Evolutionary conservation across 148 eudicot genomes (phyloP).

Genomic region (Rhododendron ovatum): DNA sequence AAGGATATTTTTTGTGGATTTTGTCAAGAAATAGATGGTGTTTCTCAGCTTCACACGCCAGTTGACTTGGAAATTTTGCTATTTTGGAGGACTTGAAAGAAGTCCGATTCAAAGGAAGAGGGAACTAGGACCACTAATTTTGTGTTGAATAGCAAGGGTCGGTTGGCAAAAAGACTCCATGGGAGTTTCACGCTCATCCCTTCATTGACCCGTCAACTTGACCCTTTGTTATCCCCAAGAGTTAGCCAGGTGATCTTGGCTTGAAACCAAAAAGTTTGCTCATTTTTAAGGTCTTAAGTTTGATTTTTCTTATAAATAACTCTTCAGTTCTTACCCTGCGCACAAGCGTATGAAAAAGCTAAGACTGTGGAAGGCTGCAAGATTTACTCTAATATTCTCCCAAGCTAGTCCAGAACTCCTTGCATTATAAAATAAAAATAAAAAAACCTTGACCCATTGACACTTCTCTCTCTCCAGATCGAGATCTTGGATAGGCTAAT

Average conservation of each 20-base stretch:
- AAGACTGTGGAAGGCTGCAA: too few species aligned
- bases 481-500: background rate
- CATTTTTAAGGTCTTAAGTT: too few species aligned
- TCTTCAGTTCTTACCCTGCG: too few species aligned
- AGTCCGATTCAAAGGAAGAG: background rate
- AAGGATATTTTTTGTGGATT: background rate
- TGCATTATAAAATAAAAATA: too few species aligned
- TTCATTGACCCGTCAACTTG: background rate
- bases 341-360: too few species aligned
- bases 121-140: background rate
- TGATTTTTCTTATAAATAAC: too few species aligned
- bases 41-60: background rate
- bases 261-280: too few species aligned
- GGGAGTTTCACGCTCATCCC: background rate
- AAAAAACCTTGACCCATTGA: too few species aligned
- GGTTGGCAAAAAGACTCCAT: background rate
- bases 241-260: too few species aligned
- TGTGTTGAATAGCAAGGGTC: background rate
- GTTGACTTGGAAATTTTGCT: background rate
- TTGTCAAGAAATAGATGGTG: background rate
- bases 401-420: too few species aligned
- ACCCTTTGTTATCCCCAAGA: background rate
- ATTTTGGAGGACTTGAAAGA: background rate
- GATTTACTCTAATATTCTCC: rapidly evolving
- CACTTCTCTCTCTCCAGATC: background rate